Evolutionary conservation across 495 filamentous ascomycete species (phyloP).

Genomic region (Oleoguttula mirabilis): DNA sequence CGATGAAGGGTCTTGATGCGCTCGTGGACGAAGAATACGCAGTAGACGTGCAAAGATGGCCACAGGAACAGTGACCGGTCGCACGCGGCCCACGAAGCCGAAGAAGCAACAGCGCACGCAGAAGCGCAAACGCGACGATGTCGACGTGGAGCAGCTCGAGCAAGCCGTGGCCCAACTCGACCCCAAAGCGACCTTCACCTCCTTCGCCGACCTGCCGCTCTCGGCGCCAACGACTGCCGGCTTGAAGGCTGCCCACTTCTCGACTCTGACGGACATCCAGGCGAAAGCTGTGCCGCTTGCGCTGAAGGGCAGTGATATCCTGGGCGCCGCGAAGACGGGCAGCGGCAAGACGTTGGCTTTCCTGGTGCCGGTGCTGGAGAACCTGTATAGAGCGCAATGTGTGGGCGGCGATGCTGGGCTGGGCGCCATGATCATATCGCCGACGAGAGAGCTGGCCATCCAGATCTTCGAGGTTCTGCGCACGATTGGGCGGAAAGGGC

Average conservation of each 20-base stretch:
- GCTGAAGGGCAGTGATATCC: conserved; percentile 76
- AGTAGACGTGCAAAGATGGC: too few relatives aligned
- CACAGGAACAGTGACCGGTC: too few relatives aligned
- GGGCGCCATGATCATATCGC: conserved; percentile 84
- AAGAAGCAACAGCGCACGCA: conserved; percentile 34
- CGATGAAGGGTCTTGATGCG: too few relatives aligned
- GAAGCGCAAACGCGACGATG: conserved; percentile 54
- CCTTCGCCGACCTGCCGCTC: conserved; percentile 56
- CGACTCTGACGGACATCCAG: conserved; percentile 85
- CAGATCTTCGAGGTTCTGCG: conserved; percentile 95
- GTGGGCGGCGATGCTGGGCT: conserved; percentile 75
- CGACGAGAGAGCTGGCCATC: conserved; percentile 86
- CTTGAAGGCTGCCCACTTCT: conserved; percentile 77
- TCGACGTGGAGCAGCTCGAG: conserved; percentile 47
- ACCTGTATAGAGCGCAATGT: conserved; percentile 84
- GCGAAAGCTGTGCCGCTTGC: conserved; percentile 71
- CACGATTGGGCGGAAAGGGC: conserved; percentile 71
- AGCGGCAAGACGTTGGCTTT: conserved; percentile 96
- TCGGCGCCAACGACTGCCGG: conserved; percentile 72
- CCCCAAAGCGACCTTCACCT: conserved; percentile 26
- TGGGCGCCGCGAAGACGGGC: conserved; percentile 93
- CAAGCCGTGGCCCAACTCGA: conserved; percentile 37
- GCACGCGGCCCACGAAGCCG: too few relatives aligned
- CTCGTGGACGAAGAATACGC: too few relatives aligned
- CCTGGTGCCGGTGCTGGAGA: conserved; percentile 81